A percentile compares a stretch with the other conserved stretches of the same genome.
Evolutionary conservation across 2,329 filamentous ascomycete genomes (phyloP).

Genomic region (Cryphonectria nitschkei): DNA sequence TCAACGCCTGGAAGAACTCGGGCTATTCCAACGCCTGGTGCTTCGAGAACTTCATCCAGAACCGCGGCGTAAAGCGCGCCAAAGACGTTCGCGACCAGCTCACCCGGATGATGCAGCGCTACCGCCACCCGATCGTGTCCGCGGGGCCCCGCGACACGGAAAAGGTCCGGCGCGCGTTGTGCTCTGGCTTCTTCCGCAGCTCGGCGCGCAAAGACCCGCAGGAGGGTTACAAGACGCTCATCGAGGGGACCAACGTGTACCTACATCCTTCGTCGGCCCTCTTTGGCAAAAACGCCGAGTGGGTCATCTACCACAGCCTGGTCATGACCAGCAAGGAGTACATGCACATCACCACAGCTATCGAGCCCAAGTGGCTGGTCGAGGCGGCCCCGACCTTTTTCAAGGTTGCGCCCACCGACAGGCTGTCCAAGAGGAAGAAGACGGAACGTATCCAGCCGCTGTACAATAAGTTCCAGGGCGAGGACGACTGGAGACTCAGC

Average conservation of each 20-base stretch:
- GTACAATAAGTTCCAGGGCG: constrained; percentile 88
- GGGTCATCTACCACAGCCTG: constrained; percentile 90
- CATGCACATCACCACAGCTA: constrained; percentile 91
- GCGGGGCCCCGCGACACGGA: constrained; percentile 88
- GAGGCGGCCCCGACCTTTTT: constrained; percentile 99
- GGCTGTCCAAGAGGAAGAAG: constrained; percentile 87
- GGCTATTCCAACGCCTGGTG: constrained; percentile 89
- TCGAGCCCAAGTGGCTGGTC: constrained; percentile 93
- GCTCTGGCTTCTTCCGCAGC: constrained; percentile 94
- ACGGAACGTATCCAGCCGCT: constrained; percentile 93
- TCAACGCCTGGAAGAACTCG: constrained; percentile 92
- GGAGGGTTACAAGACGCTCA: constrained; percentile 96
- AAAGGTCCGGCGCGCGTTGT: constrained; percentile 86
- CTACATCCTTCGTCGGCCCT: constrained; percentile 89
- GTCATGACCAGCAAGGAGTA: constrained; percentile 97
- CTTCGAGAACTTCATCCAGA: constrained; percentile 97
- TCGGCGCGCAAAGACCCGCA: constrained; percentile 92
- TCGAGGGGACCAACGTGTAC: constrained; percentile 92
- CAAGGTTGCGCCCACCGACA: constrained; percentile 89
- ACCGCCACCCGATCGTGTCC: constrained; percentile 73
- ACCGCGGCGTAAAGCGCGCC: constrained; percentile 82
- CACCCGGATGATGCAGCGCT: constrained; percentile 89
- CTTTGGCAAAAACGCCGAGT: constrained; percentile 94
- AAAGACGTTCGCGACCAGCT: constrained; percentile 93
- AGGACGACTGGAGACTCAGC: constrained; percentile 93